Evolutionary conservation across 169 alveolate genomes (phyloP).

Genomic region (Cryptosporidium viatorum): DNA sequence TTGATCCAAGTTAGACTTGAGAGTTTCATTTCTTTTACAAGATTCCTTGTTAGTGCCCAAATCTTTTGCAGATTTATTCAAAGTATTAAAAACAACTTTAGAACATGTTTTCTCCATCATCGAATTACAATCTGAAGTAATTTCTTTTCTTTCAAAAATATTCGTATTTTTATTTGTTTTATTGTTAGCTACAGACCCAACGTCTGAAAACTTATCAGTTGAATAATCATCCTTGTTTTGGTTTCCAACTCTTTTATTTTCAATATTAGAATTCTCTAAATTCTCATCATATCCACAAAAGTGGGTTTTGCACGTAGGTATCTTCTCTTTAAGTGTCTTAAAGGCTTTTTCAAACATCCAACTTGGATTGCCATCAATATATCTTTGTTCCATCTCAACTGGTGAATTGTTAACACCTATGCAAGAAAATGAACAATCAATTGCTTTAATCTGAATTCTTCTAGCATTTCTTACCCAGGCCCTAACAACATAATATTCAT

Average conservation of each 20-base stretch:
- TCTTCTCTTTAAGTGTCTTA: slow-evolving; percentile 36
- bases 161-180: not conserved
- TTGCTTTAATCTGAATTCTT: slow-evolving; percentile 37
- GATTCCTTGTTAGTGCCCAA: not conserved
- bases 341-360: slow-evolving; percentile 72
- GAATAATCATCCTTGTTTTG: not conserved
- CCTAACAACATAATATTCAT: slow-evolving; percentile 66
- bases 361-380: slow-evolving; percentile 13
- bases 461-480: slow-evolving; percentile 72
- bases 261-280: not conserved
- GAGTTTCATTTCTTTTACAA: not conserved
- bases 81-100: not conserved
- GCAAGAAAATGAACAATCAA: slow-evolving; percentile 47
- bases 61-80: not conserved
- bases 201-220: not conserved
- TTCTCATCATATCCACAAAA: slow-evolving; percentile 54
- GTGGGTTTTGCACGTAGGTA: slow-evolving; percentile 22
- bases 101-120: not conserved
- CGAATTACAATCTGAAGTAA: not conserved
- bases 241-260: not conserved
- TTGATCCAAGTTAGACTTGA: not conserved
- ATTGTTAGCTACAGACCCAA: not conserved
- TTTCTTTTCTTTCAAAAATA: not conserved
- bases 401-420: slow-evolving; percentile 49
- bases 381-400: slow-evolving; percentile 66